Evolutionary conservation across 1,139 yeast species (phyloP).

Genomic region (Blastobotrys elegans): DNA sequence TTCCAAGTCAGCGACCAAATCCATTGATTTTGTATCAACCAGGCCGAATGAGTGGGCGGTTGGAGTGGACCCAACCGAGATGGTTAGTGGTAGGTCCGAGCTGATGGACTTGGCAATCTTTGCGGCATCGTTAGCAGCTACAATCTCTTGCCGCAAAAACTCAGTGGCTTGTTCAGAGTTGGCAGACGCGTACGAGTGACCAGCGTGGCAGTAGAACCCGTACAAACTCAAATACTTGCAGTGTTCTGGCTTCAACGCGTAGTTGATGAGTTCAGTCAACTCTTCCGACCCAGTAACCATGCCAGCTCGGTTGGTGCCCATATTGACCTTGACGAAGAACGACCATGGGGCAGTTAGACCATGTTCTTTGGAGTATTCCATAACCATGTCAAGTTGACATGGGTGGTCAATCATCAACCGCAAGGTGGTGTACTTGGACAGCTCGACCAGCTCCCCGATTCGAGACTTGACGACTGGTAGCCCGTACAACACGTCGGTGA

Average conservation of each 20-base stretch:
- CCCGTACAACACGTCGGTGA: slow-evolving; percentile 62
- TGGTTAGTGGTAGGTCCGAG: slow-evolving; percentile 36
- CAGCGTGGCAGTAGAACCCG: slow-evolving; percentile 79
- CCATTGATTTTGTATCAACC: slow-evolving; percentile 31
- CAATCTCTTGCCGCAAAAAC: slow-evolving; percentile 50
- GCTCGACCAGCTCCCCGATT: slow-evolving; percentile 45
- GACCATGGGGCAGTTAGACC: slow-evolving; percentile 37
- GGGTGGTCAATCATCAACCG: slow-evolving; percentile 59
- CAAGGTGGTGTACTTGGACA: slow-evolving; percentile 28
- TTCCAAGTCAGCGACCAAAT: slow-evolving; percentile 43
- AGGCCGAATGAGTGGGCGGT: slow-evolving; percentile 60
- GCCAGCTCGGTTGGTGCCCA: slow-evolving; percentile 48
- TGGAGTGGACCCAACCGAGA: slow-evolving; percentile 78
- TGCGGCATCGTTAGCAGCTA: slow-evolving; percentile 53
- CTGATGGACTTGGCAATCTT: slow-evolving; percentile 28
- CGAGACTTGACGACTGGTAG: slow-evolving; percentile 56
- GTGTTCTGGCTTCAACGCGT: slow-evolving; percentile 19
- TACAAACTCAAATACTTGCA: slow-evolving; percentile 32
- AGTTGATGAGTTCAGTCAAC: slow-evolving; percentile 30
- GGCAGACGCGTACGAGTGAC: slow-evolving; percentile 59
- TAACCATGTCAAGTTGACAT: slow-evolving; percentile 50
- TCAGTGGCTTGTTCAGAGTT: slow-evolving; percentile 46
- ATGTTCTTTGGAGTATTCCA: slow-evolving; percentile 37
- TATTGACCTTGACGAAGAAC: slow-evolving; percentile 43
- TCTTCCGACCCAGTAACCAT: slow-evolving; percentile 32